phyloP scores from a whole-genome alignment of 192 early-diverging fungal species.

The Coemansia pectinata region DNA sequence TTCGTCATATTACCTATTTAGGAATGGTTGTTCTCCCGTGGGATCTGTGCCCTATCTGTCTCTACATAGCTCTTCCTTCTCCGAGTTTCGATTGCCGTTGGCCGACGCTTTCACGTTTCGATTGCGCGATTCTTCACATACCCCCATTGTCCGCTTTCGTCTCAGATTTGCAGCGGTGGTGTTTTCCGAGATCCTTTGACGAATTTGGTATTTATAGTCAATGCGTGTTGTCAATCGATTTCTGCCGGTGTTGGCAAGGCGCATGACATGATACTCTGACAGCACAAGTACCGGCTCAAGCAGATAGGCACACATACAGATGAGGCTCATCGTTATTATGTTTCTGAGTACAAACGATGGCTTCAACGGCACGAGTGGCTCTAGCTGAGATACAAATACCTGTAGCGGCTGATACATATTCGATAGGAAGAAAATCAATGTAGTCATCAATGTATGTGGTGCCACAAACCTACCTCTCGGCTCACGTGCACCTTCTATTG shows the following conservation, averaged over 20 bases:
- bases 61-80: neutral
- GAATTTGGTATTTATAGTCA: constrained; percentile 4
- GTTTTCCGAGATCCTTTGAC: neutral
- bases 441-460: neutral
- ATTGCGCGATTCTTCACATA: neutral
- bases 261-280: neutral
- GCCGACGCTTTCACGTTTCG: neutral
- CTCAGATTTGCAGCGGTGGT: neutral
- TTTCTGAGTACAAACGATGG: neutral
- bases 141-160: neutral
- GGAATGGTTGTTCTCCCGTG: neutral
- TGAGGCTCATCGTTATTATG: neutral
- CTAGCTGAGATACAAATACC: neutral
- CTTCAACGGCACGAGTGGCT: neutral
- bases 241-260: neutral
- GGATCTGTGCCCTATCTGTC: neutral
- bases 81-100: constrained; percentile 1
- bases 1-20: neutral
- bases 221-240: neutral
- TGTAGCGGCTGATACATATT: neutral
- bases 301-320: neutral
- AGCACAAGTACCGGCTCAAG: neutral
- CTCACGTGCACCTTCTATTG: neutral
- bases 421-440: neutral
- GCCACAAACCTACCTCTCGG: neutral